Evolutionary conservation across 2,329 filamentous ascomycete species (phyloP), one percentile per base, ranked within the genome.

Genomic region (Aureobasidium leucospermi): DNA sequence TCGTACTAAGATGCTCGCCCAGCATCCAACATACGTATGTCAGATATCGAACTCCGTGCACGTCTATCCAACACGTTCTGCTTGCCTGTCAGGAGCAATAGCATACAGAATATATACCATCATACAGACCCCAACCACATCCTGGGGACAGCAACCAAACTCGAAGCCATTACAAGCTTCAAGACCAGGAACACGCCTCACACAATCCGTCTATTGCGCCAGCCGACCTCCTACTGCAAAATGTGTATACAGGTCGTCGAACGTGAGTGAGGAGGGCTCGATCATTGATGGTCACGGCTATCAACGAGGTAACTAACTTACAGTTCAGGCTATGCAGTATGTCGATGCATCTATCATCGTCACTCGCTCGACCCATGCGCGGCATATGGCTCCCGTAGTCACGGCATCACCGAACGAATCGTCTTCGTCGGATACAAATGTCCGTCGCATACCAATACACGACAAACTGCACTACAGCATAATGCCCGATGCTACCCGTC

Each of bases 221-320:
- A 41, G 15, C 29, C 15, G n/a, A 9, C 6, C 15, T 15, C 16
- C 7, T 7, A 42, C 7, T 8, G n/a, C 7, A 3, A 19, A 43
- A 96, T 96, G 91, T 96, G 91, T 70, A 92, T 90, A 70, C 89
- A 92, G 76, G 76, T 96, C 63, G 79, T 93, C 67, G 91, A 96
- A 74, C 81, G 89, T 61, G 13, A 36, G 34, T 36, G 34, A 9
- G 13, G 34, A 9, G 13, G 23, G 23, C 23, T 23, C 23, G 23
- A 23, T 23, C 23, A 23, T 23, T 3, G 23, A 23, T 23, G 23
- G 23, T 23, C 23, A 23, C 23, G 23, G 23, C 23, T 23, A 3
- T 23, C 23, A 23, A 23, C 23, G 23, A 23, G 23, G 23, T 23
- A 2, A 23, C 23, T 23, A 23, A 23, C 23, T 36, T 9, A 2